Percentiles rank a stretch among this genome's conserved stretches.
Conservation (phyloP, 129 eudicot species). For the Arctium minus region DNA sequence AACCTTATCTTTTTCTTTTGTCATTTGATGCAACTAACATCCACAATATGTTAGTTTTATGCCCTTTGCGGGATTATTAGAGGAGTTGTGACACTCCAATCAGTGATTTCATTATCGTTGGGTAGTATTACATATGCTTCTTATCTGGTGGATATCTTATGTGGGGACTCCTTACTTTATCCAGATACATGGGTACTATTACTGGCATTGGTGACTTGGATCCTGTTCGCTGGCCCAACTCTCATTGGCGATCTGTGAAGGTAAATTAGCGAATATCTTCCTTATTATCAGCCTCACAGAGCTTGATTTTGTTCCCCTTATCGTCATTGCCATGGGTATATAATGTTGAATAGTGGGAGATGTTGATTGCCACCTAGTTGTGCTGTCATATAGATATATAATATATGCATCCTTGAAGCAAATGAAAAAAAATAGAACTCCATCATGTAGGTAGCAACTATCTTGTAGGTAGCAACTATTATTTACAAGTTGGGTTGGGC, state of each 20-base stretch:
- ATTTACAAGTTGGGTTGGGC: neutral
- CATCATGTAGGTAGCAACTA: neutral
- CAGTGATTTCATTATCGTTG: neutral
- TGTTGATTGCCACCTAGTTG: neutral
- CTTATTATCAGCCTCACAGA: neutral
- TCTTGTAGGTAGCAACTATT: neutral
- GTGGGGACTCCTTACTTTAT: constrained; percentile 9
- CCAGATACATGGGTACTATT: constrained; percentile 97
- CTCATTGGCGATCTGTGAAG: constrained; percentile 99
- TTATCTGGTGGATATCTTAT: constrained; percentile 14
- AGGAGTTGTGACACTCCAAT: neutral
- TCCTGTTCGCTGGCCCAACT: constrained; percentile 92
- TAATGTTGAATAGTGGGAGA: neutral
- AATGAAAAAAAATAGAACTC: too few species aligned
- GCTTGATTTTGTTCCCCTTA: neutral
- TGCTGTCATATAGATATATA: neutral
- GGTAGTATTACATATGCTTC: neutral
- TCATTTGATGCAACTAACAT: neutral
- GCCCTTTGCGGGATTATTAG: neutral
- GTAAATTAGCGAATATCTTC: constrained; percentile 29
- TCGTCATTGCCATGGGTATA: neutral
- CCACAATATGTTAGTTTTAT: neutral
- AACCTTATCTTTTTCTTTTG: neutral
- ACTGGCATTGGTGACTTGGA: constrained; percentile 93
- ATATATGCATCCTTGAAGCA: neutral